Base-by-base conservation (phyloP, 2,329 filamentous ascomycete genomes). In the Scortechinia acanthostroma region DNA sequence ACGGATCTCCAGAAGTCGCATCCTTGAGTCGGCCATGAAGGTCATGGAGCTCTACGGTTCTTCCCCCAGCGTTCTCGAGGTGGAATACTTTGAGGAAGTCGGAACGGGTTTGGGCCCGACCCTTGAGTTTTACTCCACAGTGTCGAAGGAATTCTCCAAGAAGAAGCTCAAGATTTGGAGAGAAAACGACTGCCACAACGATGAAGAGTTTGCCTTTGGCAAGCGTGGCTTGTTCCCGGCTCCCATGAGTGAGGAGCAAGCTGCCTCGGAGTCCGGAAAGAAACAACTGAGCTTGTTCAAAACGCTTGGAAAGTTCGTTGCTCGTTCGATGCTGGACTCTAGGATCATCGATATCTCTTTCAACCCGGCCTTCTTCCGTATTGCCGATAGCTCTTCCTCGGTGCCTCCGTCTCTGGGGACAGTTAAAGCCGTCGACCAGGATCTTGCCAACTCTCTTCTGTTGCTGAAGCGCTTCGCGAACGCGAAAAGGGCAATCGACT, bases 11-110 rank as follows among this genome's bases (percentile, higher is more conserved):
- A 81, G 93, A 37, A 81, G 80, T n/a, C 90, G 94, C 55, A 96
- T 98, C 42, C 73, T 98, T 4, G 93, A 98, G 60, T 97, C 93
- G 14, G 93, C 93, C 0, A 74, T 97, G 61, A 98, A 98, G 64
- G 93, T 98, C 22, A 97, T 98, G 91, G 91, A 98, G 55, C 77
- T 97, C 2, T 98, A 98, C 56, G 93, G 93, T 1, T 88, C 88
- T n/a, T 95, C 91, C 1, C 88, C 95, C 48, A 97, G 91, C 60
- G 88, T 97, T 21, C 69, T 98, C 1, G 93, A 98, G 58, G 91
- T 98, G 2, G 94, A 98, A 58, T 98, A 98, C 58, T 98, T 98
- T 53, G 93, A 97, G 56, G 93, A 98, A 65, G 93, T 98, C 19
- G 93, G 93, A 46, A 98, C 94, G 20, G 93, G 93, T 42, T 74